Evolutionary conservation across 2,329 filamentous ascomycete species (phyloP).

Genomic region (Trichoderma oligosporum): DNA sequence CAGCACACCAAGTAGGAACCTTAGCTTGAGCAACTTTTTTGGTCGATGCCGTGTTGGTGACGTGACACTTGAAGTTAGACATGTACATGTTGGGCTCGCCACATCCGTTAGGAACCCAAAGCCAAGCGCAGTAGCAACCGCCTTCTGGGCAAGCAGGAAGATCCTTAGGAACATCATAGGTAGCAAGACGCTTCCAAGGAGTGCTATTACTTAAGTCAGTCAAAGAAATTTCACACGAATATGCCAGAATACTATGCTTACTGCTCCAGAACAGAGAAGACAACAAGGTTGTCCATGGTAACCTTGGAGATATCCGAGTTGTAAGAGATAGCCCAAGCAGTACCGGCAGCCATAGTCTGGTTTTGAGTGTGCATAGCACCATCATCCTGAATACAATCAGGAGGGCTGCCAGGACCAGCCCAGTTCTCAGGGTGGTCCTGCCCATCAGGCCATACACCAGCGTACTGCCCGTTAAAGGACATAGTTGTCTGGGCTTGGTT

Average conservation of each 20-base stretch:
- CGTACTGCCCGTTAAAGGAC: slow-evolving; percentile 36
- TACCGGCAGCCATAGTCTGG: slow-evolving; percentile 39
- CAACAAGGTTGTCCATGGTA: slow-evolving; percentile 44
- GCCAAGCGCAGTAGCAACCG: slow-evolving; percentile 29
- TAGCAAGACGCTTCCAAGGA: slow-evolving; percentile 25
- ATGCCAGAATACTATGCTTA: slow-evolving; percentile 24
- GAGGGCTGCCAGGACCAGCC: slow-evolving; percentile 30
- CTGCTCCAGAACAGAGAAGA: slow-evolving; percentile 42
- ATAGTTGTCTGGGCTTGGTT: slow-evolving; percentile 45
- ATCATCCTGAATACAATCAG: slow-evolving; percentile 34
- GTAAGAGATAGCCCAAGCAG: slow-evolving; percentile 47
- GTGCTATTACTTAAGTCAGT: slow-evolving; percentile 17
- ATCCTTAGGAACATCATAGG: slow-evolving; percentile 25
- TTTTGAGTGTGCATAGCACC: slow-evolving; percentile 44
- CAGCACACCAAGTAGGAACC: slow-evolving; percentile 39
- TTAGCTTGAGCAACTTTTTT: slow-evolving; percentile 37
- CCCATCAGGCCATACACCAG: slow-evolving; percentile 44
- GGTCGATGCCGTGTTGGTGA: slow-evolving; percentile 39
- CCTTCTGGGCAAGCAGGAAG: slow-evolving; percentile 24
- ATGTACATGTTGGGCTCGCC: slow-evolving; percentile 37
- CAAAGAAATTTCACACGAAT: too few species aligned
- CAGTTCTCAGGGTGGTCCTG: slow-evolving; percentile 41
- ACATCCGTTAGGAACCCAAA: slow-evolving; percentile 26
- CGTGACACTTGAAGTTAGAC: slow-evolving; percentile 45
- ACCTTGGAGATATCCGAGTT: slow-evolving; percentile 39